phyloP scores from a whole-genome alignment of 345 rosid species.

The Eucalyptus cloeziana region DNA sequence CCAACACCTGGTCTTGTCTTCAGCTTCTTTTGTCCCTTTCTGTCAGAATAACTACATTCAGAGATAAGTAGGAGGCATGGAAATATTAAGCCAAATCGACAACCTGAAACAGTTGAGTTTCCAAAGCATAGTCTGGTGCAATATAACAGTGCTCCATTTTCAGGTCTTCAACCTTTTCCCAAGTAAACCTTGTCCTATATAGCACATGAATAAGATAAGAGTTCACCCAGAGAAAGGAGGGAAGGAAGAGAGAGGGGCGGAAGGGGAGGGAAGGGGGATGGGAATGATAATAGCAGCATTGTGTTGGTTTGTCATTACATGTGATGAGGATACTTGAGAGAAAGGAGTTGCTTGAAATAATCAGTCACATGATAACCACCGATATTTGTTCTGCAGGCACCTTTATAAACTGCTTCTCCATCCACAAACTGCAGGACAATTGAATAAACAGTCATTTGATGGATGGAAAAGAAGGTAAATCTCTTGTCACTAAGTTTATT shows the following conservation, averaged over 20 bases:
- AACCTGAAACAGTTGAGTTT: conserved; percentile 73
- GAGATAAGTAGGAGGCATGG: neutral
- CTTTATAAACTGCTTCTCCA: conserved; percentile 78
- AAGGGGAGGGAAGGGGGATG: neutral
- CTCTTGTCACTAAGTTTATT: neutral
- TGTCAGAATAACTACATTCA: conserved; percentile 15
- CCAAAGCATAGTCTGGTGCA: conserved; percentile 64
- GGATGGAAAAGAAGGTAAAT: neutral
- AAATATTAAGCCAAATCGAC: neutral
- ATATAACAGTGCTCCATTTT: conserved; percentile 93
- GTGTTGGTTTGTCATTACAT: conserved; percentile 30
- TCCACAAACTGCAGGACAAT: conserved; percentile 49
- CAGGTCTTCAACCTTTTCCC: conserved; percentile 97
- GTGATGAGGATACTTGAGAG: conserved; percentile 90
- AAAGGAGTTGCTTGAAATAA: conserved; percentile 84
- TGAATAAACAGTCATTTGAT: neutral
- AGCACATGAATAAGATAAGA: neutral
- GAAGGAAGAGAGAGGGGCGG: neutral
- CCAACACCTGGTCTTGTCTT: conserved; percentile 84
- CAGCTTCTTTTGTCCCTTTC: conserved; percentile 86
- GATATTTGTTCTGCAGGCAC: conserved; percentile 74
- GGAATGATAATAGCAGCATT: neutral
- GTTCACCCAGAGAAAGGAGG: neutral
- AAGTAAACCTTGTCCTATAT: conserved; percentile 61
- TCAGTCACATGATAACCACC: conserved; percentile 93